A percentile compares a stretch with the other conserved stretches of the same genome.
phyloP scores from a whole-genome alignment of 768 basidiomycete genomes.

The Boletellus sp. region DNA sequence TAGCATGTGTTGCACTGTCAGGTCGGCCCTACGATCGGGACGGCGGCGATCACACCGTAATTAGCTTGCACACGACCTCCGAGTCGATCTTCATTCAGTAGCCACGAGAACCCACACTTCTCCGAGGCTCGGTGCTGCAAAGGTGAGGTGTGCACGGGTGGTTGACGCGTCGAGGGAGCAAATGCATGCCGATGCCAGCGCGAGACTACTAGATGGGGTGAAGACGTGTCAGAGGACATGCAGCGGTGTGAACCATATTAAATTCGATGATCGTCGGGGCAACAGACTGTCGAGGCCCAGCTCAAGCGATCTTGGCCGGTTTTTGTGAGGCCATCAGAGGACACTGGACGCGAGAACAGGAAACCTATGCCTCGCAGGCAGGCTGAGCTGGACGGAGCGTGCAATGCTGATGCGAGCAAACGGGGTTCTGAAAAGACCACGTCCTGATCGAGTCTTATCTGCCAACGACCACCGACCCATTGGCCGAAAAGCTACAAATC shows the following conservation, averaged over 20 bases:
- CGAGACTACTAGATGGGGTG: slow-evolving; percentile 42
- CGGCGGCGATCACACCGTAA: slow-evolving; percentile 51
- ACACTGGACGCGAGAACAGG: no score
- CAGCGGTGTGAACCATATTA: no score
- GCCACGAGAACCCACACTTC: slow-evolving; percentile 36
- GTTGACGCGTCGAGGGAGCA: slow-evolving; percentile 73
- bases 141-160: slow-evolving; percentile 60
- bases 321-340: slow-evolving; percentile 2
- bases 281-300: no score
- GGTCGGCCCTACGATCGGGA: slow-evolving; percentile 42
- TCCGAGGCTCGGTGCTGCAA: slow-evolving; percentile 51
- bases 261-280: no score
- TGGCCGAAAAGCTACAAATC: no score
- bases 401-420: slow-evolving; percentile 15
- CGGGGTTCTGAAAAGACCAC: no score
- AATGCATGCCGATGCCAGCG: slow-evolving; percentile 68
- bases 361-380: slow-evolving; percentile 13
- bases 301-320: slow-evolving; percentile 7
- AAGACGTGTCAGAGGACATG: not conserved
- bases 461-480: no score
- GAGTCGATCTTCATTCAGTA: not conserved
- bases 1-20: no score
- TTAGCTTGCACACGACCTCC: slow-evolving; percentile 37
- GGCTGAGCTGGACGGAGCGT: slow-evolving; percentile 14
- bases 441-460: no score